phyloP scores from a whole-genome alignment of 192 early-diverging fungal genomes.

The Coemansia sp. region DNA sequence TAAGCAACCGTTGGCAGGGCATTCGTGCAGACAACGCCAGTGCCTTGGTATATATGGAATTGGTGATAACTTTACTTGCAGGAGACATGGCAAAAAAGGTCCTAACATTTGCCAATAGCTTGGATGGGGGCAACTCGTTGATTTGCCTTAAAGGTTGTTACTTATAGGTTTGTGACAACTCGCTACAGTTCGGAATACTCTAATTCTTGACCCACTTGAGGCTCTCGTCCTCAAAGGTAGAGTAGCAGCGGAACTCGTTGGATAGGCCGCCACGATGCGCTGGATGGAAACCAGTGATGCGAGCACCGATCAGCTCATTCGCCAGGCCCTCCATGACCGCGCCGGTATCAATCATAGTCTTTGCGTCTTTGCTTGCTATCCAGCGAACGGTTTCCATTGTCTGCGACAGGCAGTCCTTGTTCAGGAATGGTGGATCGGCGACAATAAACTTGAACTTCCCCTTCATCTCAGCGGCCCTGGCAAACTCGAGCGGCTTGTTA shows the following conservation, averaged over 20 bases:
- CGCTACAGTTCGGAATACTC: neutral
- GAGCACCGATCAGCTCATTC: conserved; percentile 50
- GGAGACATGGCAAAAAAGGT: neutral
- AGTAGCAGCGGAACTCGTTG: conserved; percentile 76
- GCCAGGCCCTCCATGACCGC: conserved; percentile 58
- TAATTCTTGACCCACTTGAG: conserved; percentile 32
- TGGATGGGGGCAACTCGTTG: neutral
- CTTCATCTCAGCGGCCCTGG: conserved; percentile 37
- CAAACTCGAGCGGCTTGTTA: conserved; percentile 61
- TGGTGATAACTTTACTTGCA: neutral
- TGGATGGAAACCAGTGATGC: conserved; percentile 62
- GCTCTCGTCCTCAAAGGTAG: conserved; percentile 50
- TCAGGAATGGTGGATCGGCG: conserved; percentile 78
- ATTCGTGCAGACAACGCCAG: neutral
- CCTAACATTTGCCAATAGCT: neutral
- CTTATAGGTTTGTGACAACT: neutral
- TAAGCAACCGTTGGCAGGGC: neutral
- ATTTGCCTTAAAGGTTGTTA: neutral
- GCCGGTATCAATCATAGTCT: conserved; percentile 51
- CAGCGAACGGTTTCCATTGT: conserved; percentile 60
- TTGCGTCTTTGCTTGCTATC: conserved; percentile 43
- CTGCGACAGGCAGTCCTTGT: conserved; percentile 71
- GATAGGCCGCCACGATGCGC: conserved; percentile 66
- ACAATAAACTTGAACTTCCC: conserved; percentile 67
- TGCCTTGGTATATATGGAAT: neutral